Percentiles rank a stretch among this genome's conserved stretches.
phyloP scores from a whole-genome alignment of 208 protist genomes.

The Crithidia acanthocephali region DNA sequence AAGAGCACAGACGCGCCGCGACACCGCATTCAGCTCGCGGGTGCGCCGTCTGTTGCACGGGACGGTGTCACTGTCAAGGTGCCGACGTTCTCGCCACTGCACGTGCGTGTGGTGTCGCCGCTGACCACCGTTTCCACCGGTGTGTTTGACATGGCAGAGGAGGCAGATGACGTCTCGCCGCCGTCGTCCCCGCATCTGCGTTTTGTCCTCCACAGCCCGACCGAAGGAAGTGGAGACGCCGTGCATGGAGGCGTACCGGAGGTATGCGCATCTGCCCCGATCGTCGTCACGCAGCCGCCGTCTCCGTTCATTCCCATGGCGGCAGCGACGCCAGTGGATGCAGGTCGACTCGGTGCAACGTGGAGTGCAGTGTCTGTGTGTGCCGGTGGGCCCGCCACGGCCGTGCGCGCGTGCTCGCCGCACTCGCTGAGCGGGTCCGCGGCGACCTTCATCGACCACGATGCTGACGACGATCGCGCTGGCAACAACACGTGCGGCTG shows the following conservation, averaged over 20 bases:
- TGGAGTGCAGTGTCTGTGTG: not conserved
- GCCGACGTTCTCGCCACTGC: not conserved
- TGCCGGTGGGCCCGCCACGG: not conserved
- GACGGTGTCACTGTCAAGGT: not conserved
- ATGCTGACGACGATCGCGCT: not conserved
- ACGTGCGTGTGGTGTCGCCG: not conserved
- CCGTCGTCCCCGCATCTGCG: not conserved
- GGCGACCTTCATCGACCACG: not conserved
- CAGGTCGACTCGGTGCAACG: not conserved
- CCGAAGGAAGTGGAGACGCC: not conserved
- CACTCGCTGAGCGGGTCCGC: constrained; percentile 1
- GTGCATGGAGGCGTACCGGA: too few species aligned
- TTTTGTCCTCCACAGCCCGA: not conserved
- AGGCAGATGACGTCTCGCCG: not conserved
- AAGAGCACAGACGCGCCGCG: not conserved
- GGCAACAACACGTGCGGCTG: not conserved
- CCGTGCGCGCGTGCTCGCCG: not conserved
- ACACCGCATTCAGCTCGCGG: not conserved
- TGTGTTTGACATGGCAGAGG: not conserved
- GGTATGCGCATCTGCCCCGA: too few species aligned
- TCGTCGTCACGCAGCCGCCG: too few species aligned
- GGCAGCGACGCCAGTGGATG: not conserved
- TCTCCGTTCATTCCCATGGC: too few species aligned
- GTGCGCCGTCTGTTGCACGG: not conserved
- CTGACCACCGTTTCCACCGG: not conserved